phyloP scores from a whole-genome alignment of 371 early-diverging fungal genomes.

The Syncephalastrum racemosum region DNA sequence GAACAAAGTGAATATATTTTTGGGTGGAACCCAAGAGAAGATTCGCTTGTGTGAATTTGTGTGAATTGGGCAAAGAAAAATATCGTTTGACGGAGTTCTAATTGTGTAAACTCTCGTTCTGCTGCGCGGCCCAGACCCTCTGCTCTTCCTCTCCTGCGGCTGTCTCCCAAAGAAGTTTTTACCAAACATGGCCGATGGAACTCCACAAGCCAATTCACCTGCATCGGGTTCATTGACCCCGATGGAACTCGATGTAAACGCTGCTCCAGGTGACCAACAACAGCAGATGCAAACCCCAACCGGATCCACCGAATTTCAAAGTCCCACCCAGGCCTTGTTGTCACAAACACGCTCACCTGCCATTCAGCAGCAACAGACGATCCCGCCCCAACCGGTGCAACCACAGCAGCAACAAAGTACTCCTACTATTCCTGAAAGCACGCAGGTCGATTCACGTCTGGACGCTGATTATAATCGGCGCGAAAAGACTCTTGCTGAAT shows the following conservation, averaged over 20 bases:
- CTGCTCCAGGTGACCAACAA: constrained; percentile 16
- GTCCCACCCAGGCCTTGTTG: constrained; percentile 17
- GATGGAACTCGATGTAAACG: constrained; percentile 25
- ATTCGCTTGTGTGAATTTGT: too few species aligned
- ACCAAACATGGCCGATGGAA: constrained; percentile 11
- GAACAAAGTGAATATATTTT: too few species aligned
- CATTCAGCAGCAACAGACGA: too few species aligned
- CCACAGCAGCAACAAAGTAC: neutral
- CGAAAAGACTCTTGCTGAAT: constrained; percentile 81
- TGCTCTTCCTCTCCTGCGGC: too few species aligned
- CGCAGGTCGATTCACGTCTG: constrained; percentile 4
- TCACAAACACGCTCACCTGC: neutral
- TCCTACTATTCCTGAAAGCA: too few species aligned
- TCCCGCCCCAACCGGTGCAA: neutral
- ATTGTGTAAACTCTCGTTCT: too few species aligned
- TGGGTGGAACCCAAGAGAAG: too few species aligned
- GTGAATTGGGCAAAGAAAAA: too few species aligned
- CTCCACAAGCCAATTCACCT: constrained; percentile 20
- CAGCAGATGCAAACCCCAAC: constrained; percentile 14
- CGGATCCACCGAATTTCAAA: constrained; percentile 20
- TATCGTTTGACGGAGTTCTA: too few species aligned
- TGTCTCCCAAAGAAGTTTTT: neutral
- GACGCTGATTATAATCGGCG: constrained; percentile 51
- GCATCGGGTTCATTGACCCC: constrained; percentile 20
- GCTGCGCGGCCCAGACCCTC: too few species aligned